Evolutionary conservation across 192 early-diverging fungal species (phyloP).

Genomic region (Coemansia sp.): DNA sequence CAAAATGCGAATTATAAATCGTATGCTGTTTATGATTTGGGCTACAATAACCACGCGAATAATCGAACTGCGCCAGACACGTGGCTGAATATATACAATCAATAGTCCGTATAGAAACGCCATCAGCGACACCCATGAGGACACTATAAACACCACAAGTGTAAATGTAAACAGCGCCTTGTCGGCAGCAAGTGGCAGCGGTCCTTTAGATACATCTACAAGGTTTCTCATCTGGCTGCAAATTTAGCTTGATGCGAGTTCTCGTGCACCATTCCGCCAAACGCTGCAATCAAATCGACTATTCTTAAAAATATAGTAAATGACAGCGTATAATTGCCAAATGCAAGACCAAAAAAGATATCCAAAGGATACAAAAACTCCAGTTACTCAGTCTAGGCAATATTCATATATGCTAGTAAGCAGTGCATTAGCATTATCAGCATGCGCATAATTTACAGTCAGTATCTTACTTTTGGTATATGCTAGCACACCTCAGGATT

Average conservation of each 20-base stretch:
- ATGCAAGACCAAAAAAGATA: not conserved
- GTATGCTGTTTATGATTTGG: slow-evolving; percentile 29
- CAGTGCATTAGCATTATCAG: not conserved
- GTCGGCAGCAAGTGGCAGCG: slow-evolving; percentile 6
- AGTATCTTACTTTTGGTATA: too few species aligned
- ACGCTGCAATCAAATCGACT: not conserved
- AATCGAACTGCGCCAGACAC: slow-evolving; percentile 26
- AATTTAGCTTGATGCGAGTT: not conserved
- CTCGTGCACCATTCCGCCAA: not conserved
- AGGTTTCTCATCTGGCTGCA: not conserved
- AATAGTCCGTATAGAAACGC: slow-evolving; percentile 30
- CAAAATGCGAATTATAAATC: slow-evolving; percentile 25
- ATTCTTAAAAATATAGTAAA: not conserved
- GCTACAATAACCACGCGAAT: slow-evolving; percentile 31
- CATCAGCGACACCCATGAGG: slow-evolving; percentile 11
- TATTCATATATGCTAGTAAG: not conserved
- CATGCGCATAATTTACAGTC: not conserved
- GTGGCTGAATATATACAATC: not conserved
- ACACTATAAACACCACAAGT: slow-evolving; percentile 11
- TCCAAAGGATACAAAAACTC: not conserved
- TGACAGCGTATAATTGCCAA: not conserved
- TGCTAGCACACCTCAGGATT: not conserved
- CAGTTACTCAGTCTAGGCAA: not conserved
- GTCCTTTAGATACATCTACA: slow-evolving; percentile 3
- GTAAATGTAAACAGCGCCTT: slow-evolving; percentile 10